These are phyloP conservation scores for Exophiala lecanii-corni DNA, from an alignment of 2,329 filamentous ascomycete genomes.

Conservation along the genomic window DNA sequence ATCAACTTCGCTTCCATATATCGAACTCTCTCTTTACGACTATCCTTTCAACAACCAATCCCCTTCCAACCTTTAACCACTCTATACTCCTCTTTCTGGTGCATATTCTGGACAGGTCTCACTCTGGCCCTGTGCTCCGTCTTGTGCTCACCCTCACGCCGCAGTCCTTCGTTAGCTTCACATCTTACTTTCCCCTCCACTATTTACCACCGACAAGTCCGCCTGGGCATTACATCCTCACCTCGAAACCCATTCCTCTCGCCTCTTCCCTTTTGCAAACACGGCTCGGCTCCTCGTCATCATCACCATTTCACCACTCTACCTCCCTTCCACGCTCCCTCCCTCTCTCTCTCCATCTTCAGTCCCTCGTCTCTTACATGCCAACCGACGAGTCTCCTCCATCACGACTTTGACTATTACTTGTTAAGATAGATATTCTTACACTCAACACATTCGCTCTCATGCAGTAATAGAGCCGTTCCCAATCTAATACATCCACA, in stretches of 20 bases:
- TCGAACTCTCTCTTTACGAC: no score
- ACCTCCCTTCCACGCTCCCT: not conserved
- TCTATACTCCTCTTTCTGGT: no score
- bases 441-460: slow-evolving; percentile 1
- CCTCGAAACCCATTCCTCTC: not conserved
- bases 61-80: no score
- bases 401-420: no score
- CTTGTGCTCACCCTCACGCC: not conserved
- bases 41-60: no score
- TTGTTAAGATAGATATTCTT: no score
- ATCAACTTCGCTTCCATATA: no score
- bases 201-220: not conserved
- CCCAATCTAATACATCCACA: not conserved
- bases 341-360: not conserved
- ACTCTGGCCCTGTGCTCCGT: no score
- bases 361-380: not conserved
- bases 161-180: not conserved
- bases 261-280: not conserved
- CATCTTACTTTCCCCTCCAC: not conserved
- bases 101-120: no score
- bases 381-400: no score
- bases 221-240: slow-evolving; percentile 2
- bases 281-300: not conserved
- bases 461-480: slow-evolving; percentile 1
- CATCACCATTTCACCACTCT: not conserved